These are phyloP conservation scores for Hypoxylon lenormandii DNA, from an alignment of 495 filamentous ascomycete genomes.

Conservation along the genomic window DNA sequence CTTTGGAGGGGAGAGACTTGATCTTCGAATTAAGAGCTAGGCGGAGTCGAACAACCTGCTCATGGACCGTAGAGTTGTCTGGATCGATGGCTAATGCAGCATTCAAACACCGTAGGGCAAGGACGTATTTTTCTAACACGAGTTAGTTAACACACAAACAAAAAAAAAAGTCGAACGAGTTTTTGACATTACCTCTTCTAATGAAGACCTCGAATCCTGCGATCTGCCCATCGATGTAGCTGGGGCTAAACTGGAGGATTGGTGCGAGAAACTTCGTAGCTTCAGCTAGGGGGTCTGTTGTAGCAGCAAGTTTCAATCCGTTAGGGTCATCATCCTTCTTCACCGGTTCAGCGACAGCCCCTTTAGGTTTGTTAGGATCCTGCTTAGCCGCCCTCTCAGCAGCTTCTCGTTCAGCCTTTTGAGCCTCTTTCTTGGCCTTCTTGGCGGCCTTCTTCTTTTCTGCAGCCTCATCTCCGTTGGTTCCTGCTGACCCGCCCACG, in stretches of 20 bases:
- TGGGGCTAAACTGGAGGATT: conserved; percentile 82
- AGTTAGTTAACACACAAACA: conserved; percentile 56
- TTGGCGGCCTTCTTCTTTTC: conserved; percentile 93
- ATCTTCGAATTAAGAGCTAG: conserved; percentile 69
- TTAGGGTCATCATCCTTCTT: conserved; percentile 91
- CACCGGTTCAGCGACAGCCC: conserved; percentile 67
- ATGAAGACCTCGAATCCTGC: conserved; percentile 91
- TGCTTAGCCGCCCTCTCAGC: conserved; percentile 78
- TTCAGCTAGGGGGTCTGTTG: conserved; percentile 83
- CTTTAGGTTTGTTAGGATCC: conserved; percentile 73
- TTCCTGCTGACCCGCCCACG: conserved; percentile 58
- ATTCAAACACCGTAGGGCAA: conserved; percentile 85
- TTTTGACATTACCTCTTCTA: conserved; percentile 62
- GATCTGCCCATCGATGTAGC: conserved; percentile 82
- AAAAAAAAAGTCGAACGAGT: conserved; percentile 60
- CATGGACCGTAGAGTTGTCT: conserved; percentile 78
- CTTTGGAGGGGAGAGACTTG: conserved; percentile 67
- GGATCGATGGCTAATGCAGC: conserved; percentile 76
- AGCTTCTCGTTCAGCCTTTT: conserved; percentile 84
- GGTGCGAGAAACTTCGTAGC: conserved; percentile 87
- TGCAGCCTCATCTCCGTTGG: conserved; percentile 69
- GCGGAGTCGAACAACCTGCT: conserved; percentile 78
- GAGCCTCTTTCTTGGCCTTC: conserved; percentile 93
- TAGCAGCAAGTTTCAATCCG: conserved; percentile 79
- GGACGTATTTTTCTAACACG: conserved; percentile 76